Conservation (phyloP, 331 rosid species). For the Acacia pycnantha region DNA sequence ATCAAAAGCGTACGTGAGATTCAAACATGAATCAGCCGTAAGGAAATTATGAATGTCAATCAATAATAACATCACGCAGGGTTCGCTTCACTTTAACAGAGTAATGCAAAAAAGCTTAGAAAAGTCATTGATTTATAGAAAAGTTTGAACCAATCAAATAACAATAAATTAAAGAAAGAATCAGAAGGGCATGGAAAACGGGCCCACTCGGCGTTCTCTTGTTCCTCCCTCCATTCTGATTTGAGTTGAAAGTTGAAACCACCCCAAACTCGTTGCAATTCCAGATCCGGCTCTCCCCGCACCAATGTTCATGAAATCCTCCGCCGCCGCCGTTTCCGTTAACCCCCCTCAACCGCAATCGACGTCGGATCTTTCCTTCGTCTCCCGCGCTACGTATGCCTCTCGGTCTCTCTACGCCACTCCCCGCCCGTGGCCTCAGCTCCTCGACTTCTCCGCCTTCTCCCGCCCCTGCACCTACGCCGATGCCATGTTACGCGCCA, state of each 20-base stretch:
- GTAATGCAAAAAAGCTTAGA: neutral
- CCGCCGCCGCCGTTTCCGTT: slow-evolving; percentile 13
- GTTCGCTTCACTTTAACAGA: neutral
- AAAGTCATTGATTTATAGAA: neutral
- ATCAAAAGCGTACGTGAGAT: neutral
- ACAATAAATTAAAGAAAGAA: neutral
- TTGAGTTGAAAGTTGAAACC: neutral
- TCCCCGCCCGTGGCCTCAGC: slow-evolving; percentile 75
- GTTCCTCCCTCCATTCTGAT: neutral
- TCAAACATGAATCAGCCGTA: too few species aligned
- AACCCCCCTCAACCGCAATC: slow-evolving; percentile 19
- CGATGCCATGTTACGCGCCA: slow-evolving; percentile 64
- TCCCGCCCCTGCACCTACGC: slow-evolving; percentile 53
- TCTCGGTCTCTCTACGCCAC: slow-evolving; percentile 25
- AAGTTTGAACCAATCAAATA: neutral
- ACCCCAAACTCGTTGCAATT: neutral
- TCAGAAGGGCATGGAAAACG: neutral
- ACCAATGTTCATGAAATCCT: slow-evolving; percentile 28
- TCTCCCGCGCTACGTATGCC: slow-evolving; percentile 35
- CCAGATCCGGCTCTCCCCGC: slow-evolving; percentile 23
- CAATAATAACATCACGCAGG: neutral
- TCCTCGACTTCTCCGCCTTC: slow-evolving; percentile 51
- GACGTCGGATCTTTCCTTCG: slow-evolving; percentile 33
- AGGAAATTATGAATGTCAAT: too few species aligned
- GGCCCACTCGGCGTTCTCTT: neutral